These are phyloP conservation scores for Citeromyces siamensis DNA, from an alignment of 1,139 yeast genomes.

Conservation along the genomic window DNA sequence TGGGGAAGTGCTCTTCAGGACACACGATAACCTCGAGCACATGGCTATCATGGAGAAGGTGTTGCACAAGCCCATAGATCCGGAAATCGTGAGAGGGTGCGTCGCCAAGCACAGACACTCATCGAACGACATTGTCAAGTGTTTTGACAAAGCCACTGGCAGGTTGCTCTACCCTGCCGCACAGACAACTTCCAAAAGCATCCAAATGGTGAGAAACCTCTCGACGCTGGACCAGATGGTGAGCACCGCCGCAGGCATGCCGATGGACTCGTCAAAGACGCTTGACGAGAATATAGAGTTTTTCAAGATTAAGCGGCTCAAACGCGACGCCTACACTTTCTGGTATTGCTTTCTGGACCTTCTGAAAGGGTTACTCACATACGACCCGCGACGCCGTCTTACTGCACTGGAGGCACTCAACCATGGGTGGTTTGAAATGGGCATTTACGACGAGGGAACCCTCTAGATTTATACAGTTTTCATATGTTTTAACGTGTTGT, in stretches of 20 bases:
- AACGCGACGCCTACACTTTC: constrained; percentile 44
- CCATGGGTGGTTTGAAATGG: constrained; percentile 70
- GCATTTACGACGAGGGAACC: constrained; percentile 71
- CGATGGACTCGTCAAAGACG: constrained; percentile 21
- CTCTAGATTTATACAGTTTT: too few relatives aligned
- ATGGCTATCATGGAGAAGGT: constrained; percentile 89
- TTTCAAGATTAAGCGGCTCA: constrained; percentile 14
- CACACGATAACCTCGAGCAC: constrained; percentile 91
- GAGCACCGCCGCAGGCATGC: constrained; percentile 18
- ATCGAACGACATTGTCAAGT: constrained; percentile 14
- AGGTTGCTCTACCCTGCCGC: constrained; percentile 15
- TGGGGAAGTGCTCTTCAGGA: constrained; percentile 93
- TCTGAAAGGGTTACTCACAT: constrained; percentile 44
- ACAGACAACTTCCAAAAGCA: constrained; percentile 31
- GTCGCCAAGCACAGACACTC: constrained; percentile 13
- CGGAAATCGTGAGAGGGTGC: constrained; percentile 17
- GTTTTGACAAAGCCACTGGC: constrained; percentile 17
- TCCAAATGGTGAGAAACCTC: constrained; percentile 38
- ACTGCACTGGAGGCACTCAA: constrained; percentile 59
- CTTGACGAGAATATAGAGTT: constrained; percentile 23
- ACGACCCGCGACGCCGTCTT: constrained; percentile 51
- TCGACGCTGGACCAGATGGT: constrained; percentile 36
- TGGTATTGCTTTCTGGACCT: constrained; percentile 72
- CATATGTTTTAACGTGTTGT: background rate
- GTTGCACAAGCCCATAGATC: constrained; percentile 27